Conservation (phyloP, 2,329 filamentous ascomycete species). For the Aspergillus aculeatinus region DNA sequence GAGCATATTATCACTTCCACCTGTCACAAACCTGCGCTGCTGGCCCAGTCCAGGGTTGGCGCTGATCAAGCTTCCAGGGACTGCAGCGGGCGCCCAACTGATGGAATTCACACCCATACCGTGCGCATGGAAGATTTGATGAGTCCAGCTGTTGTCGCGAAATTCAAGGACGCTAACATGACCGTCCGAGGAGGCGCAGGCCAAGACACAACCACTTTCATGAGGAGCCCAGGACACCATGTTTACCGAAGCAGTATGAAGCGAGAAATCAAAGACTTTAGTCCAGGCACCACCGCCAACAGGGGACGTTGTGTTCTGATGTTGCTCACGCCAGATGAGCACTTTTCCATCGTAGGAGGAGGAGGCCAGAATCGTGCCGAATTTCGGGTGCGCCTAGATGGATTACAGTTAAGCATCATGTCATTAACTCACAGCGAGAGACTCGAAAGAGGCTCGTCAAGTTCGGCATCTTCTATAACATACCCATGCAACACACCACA, state of each 20-base stretch:
- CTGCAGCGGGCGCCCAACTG: slow-evolving; percentile 85
- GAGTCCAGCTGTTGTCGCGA: slow-evolving; percentile 90
- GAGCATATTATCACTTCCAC: slow-evolving; percentile 87
- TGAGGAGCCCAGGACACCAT: slow-evolving; percentile 97
- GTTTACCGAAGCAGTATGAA: slow-evolving; percentile 96
- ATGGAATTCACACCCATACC: slow-evolving; percentile 94
- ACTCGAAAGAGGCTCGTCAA: neutral
- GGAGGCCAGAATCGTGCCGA: slow-evolving; percentile 94
- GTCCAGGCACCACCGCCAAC: slow-evolving; percentile 64
- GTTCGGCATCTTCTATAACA: slow-evolving; percentile 21
- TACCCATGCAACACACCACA: slow-evolving; percentile 95
- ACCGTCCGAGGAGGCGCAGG: slow-evolving; percentile 91
- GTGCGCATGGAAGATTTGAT: slow-evolving; percentile 87
- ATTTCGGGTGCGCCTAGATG: slow-evolving; percentile 81
- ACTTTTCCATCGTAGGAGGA: slow-evolving; percentile 97
- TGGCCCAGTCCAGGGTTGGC: slow-evolving; percentile 62
- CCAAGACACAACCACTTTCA: slow-evolving; percentile 89
- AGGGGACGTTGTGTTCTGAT: slow-evolving; percentile 38
- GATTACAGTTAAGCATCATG: neutral
- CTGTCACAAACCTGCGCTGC: slow-evolving; percentile 85
- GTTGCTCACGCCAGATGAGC: slow-evolving; percentile 93
- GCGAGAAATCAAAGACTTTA: slow-evolving; percentile 86
- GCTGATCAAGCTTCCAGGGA: slow-evolving; percentile 80
- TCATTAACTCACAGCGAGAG: neutral
- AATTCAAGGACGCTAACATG: slow-evolving; percentile 94